Evolutionary conservation across 2,329 filamentous ascomycete species (phyloP).

Genomic region (Paracamarosporium sp.): DNA sequence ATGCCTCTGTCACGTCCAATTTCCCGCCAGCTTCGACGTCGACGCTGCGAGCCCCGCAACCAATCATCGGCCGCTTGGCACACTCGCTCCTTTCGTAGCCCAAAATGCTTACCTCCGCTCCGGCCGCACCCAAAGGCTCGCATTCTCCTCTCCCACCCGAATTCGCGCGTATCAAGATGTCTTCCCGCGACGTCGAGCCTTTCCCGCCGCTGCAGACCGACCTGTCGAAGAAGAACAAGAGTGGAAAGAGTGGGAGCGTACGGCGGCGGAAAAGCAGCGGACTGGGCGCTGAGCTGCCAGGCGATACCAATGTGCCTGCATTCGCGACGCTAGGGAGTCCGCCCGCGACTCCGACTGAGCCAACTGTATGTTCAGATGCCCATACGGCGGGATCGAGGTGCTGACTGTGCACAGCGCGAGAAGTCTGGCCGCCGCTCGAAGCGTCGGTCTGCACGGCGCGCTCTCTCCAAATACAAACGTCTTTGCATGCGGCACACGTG

Average conservation of each 20-base stretch:
- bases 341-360: conserved; percentile 22
- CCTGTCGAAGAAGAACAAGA: conserved; percentile 15
- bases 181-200: conserved; percentile 31
- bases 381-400: background rate
- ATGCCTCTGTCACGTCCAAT: background rate
- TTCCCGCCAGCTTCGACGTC: background rate
- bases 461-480: conserved; percentile 54
- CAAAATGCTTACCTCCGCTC: conserved; percentile 14
- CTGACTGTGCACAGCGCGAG: conserved; percentile 25
- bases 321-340: conserved; percentile 53
- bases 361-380: conserved; percentile 23
- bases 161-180: conserved; percentile 21
- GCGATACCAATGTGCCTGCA: conserved; percentile 59
- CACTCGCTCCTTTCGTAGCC: conserved; percentile 14
- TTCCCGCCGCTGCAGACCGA: conserved; percentile 37
- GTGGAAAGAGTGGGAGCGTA: conserved; percentile 19
- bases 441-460: conserved; percentile 53
- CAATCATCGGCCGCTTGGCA: conserved; percentile 13
- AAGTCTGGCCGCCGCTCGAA: conserved; percentile 50
- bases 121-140: conserved; percentile 1
- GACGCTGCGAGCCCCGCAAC: background rate
- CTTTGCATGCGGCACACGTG: conserved; percentile 63
- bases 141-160: conserved; percentile 13
- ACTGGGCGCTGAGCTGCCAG: conserved; percentile 59
- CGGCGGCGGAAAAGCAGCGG: conserved; percentile 55